These are phyloP conservation scores for Peronospora destructor DNA, from an alignment of 352 stramenopile genomes.

Conservation along the genomic window DNA sequence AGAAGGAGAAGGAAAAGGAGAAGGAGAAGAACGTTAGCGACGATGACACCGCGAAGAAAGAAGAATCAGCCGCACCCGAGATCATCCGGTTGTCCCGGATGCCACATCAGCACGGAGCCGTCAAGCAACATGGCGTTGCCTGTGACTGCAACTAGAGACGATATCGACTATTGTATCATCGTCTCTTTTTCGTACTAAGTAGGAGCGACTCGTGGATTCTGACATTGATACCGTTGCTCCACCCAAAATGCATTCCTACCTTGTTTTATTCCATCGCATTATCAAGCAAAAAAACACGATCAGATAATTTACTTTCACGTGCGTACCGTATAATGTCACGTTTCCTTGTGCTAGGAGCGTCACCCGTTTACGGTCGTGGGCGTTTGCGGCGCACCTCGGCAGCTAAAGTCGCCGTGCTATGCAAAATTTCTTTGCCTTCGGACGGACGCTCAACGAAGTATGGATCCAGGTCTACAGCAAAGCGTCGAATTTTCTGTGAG, in stretches of 20 bases:
- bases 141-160: conserved; percentile 49
- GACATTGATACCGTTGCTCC: not conserved
- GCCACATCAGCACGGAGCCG: conserved; percentile 16
- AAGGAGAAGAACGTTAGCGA: not conserved
- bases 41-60: not conserved
- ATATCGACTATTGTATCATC: not conserved
- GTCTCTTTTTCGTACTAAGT: not conserved
- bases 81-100: conserved; percentile 43
- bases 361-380: conserved; percentile 33
- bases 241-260: not conserved
- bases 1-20: conserved; percentile 9
- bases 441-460: conserved; percentile 82
- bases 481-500: conserved; percentile 75
- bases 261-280: conserved; percentile 14
- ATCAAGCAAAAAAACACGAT: conserved; percentile 8
- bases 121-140: conserved; percentile 25
- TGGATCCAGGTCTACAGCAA: conserved; percentile 72
- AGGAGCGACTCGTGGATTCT: not conserved
- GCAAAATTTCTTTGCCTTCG: conserved; percentile 79
- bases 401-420: conserved; percentile 72
- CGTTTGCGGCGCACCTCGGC: conserved; percentile 76
- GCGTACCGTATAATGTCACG: not conserved
- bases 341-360: not conserved
- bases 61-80: conserved; percentile 7
- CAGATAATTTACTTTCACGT: not conserved